These are phyloP conservation scores for Coemansia sp. DNA, from an alignment of 192 early-diverging fungal genomes.

Conservation along the genomic window DNA sequence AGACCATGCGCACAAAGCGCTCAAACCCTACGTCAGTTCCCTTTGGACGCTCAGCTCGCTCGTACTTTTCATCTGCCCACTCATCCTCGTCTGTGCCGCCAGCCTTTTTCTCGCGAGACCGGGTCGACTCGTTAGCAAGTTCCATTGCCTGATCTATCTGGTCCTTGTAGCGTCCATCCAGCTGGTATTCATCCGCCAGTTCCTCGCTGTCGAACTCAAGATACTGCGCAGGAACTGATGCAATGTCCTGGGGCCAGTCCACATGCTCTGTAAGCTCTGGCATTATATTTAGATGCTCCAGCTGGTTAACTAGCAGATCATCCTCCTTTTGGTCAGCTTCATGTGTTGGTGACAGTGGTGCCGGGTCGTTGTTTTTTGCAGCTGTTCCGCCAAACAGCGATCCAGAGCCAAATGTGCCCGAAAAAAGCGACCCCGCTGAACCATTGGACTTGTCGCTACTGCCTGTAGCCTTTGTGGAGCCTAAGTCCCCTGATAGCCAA, in stretches of 20 bases:
- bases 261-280: constrained; percentile 3
- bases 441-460: not conserved
- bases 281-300: constrained; percentile 6
- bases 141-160: constrained; percentile 35
- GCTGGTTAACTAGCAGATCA: not conserved
- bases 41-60: constrained; percentile 65
- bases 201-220: constrained; percentile 33
- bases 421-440: not conserved
- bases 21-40: constrained; percentile 80
- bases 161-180: constrained; percentile 15
- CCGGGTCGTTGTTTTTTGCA: not conserved
- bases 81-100: constrained; percentile 26
- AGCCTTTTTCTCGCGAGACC: not conserved
- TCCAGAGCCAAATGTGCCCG: constrained; percentile 17
- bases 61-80: constrained; percentile 84
- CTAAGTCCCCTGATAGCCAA: constrained; percentile 16
- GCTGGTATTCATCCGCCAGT: constrained; percentile 2
- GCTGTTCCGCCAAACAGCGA: constrained; percentile 21
- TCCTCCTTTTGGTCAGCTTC: not conserved
- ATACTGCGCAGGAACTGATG: constrained; percentile 21
- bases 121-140: constrained; percentile 7
- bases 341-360: no score
- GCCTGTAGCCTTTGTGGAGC: not conserved
- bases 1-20: constrained; percentile 69
- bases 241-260: constrained; percentile 23